phyloP scores from a whole-genome alignment of 1,284 basidiomycete species.

The Malassezia dermatis region DNA sequence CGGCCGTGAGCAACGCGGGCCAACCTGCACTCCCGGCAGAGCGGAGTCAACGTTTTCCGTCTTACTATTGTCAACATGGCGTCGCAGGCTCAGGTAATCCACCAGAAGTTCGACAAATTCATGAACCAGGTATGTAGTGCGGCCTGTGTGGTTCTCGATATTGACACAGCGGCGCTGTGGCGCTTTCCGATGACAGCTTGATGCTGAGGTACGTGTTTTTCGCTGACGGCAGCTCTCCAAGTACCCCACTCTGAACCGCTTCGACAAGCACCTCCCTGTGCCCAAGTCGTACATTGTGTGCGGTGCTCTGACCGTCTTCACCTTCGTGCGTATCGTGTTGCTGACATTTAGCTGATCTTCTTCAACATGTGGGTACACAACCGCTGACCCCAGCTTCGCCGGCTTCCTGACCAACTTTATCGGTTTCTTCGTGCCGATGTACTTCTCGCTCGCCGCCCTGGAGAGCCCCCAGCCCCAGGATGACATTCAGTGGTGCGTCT shows the following conservation, averaged over 20 bases:
- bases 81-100: constrained; percentile 25
- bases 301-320: constrained; percentile 58
- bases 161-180: constrained; percentile 1
- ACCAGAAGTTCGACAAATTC: constrained; percentile 45
- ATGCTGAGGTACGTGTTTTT: constrained; percentile 67
- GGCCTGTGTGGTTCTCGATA: neutral
- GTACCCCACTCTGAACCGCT: constrained; percentile 58
- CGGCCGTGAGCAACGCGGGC: neutral
- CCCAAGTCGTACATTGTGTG: constrained; percentile 86
- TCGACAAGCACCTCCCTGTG: constrained; percentile 80
- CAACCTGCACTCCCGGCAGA: neutral
- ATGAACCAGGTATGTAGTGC: constrained; percentile 38
- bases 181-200: constrained; percentile 55
- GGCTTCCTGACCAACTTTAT: constrained; percentile 47
- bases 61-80: constrained; percentile 13
- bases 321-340: constrained; percentile 24
- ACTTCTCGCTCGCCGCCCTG: constrained; percentile 47
- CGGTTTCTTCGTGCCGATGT: constrained; percentile 46
- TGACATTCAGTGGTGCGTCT: constrained; percentile 43
- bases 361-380: constrained; percentile 37
- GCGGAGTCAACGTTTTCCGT: neutral
- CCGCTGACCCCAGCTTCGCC: constrained; percentile 25
- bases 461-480: constrained; percentile 46
- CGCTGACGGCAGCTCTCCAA: constrained; percentile 62
- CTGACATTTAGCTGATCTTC: constrained; percentile 49